Base-by-base conservation (phyloP, 2,329 filamentous ascomycete genomes). In the Thermothelomyces thermophilus region DNA sequence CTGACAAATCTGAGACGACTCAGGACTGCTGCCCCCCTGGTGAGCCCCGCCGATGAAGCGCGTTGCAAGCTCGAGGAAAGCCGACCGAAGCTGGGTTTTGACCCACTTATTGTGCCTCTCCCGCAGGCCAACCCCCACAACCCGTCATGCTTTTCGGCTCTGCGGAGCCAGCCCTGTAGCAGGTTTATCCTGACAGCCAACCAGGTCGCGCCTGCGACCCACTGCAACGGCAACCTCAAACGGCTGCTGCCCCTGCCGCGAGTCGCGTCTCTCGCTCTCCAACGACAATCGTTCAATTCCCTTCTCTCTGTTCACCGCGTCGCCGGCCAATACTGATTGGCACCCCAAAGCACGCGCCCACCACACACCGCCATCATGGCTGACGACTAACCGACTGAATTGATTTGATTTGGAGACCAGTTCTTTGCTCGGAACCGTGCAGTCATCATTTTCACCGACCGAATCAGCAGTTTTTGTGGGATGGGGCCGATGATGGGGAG, bases 1-100 rank as follows among this genome's bases (percentile, higher is more conserved):
- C 69, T 63, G 65, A 72, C 70, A 70, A 62, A 70, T 69, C 66
- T 70, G 69, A 72, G 67, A 72, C 69, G 58, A 47, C 19, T 39
- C 13, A 52, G 52, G 58, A 62, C 58, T 62, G 62, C 50, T 43
- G 24, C 37, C 34, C 53, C 59, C 62, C 59, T 63, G 62, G 50
- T 41, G 20, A 37, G 36, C 59, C 57, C 60, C 54, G 41, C 52
- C 49, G 34, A 40, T 43, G 36, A 30, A 41, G 56, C 57, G 56
- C 57, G 56, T 26, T 26, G 24, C 24, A 26, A 9, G n/a, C n/a
- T n/a, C n/a, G n/a, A n/a, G n/a, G n/a, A n/a, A n/a, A n/a, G n/a
- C n/a, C n/a, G n/a, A n/a, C n/a, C n/a, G n/a, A n/a, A n/a, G n/a
- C n/a, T 26, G 24, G 56, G 53, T 51, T 57, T 54, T 47, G 50